These are phyloP conservation scores for Oenanthe javanica DNA, from an alignment of 140 eudicot genomes.

Conservation along the genomic window DNA sequence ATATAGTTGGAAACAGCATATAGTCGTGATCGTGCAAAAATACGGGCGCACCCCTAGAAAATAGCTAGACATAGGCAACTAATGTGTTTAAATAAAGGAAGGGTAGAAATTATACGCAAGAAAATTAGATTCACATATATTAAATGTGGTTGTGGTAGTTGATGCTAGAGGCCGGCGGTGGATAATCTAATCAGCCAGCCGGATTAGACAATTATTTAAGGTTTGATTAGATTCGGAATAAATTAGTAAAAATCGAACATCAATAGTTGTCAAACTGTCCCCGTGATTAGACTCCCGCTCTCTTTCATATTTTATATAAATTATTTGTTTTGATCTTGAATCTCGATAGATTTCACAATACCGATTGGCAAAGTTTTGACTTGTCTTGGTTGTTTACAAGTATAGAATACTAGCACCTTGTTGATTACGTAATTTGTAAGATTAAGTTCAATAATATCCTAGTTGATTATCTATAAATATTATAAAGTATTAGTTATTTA, in stretches of 20 bases:
- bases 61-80: not conserved
- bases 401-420: no score
- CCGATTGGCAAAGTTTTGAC: no score
- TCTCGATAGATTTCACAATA: no score
- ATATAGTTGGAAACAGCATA: not conserved
- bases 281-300: not conserved
- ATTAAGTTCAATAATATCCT: no score
- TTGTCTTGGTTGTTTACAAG: no score
- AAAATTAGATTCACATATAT: not conserved
- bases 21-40: not conserved
- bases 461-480: no score
- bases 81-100: not conserved
- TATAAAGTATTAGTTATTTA: no score
- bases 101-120: not conserved
- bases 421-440: no score
- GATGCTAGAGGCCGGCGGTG: not conserved
- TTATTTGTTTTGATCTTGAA: no score
- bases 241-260: not conserved
- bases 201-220: not conserved
- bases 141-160: not conserved
- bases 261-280: conserved; percentile 1
- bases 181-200: conserved; percentile 4
- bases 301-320: not conserved
- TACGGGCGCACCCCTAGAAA: not conserved
- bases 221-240: not conserved